Base-by-base conservation (phyloP, 805 yeast genomes). In the Teunomyces tritomae region DNA sequence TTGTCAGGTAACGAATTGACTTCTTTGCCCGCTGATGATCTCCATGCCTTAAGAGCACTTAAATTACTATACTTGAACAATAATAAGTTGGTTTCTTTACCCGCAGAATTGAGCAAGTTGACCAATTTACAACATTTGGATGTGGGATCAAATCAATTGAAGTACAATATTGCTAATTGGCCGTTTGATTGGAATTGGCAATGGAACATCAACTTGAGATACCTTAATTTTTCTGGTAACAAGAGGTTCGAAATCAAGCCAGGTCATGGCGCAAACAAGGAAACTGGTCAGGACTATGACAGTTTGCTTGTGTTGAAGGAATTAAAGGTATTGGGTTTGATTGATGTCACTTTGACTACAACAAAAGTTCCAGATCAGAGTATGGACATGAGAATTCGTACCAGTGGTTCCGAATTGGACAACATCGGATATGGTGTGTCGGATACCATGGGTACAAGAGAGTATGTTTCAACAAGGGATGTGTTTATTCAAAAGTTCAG, bases 121-220 rank as follows among this genome's bases (percentile, higher is more conserved):
- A 61, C 68, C 1, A 76, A 79, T 24, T 69, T 94, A 58, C 79
- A 78, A 28, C 85, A 83, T 8, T 75, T 94, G 32, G 99, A 94
- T 68, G 94, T 89, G 13, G 96, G 97, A 3, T 87, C 95, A 2
- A 94, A 94, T 63, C 85, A 84, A 51, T 73, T 94, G 66, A 87
- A 90, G 59, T 94, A 94, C 66, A 94, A 94, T 58, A 89, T 92
- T 47, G 86, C 94, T 3, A 94, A 94, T 64, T 88, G 90, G 79
- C 95, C 94, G 11, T 92, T 89, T 61, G 99, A 94, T 63, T 94
- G 98, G 97, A 94, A 89, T 67, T 94, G 99, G 99, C 84, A 86
- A 57, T 84, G 83, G 73, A 94, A 94, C 61, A 73, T 78, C 46
- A 80, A 82, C 36, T 73, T 94, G 64, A 82, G 76, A 55, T 90